Evolutionary conservation across 495 filamentous ascomycete species (phyloP), one percentile per base, ranked within the genome.

Genomic region (Aspergillus kassunensis): DNA sequence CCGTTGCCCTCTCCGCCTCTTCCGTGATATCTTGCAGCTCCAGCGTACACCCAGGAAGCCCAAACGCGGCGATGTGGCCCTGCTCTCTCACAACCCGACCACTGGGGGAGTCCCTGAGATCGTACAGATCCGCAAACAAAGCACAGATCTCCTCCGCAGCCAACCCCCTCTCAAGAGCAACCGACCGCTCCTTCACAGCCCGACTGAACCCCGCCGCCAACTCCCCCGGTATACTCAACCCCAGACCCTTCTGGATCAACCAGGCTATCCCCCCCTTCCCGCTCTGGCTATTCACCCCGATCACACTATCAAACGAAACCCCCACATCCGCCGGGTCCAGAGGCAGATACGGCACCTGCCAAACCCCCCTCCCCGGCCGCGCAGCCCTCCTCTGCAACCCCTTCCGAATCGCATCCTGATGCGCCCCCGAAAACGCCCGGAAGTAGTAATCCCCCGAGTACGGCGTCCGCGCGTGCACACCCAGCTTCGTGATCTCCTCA

Each of bases 371-470:
- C 24, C 9, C 24, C 4, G 4, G 4, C 4, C 9, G 24, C 9
- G 9, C 24, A 9, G 4, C 9, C 4, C 9, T 27, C 70, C 46
- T 53, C 51, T 84, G 74, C 69, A 93, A 92, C 1, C 90, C 90
- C 69, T 95, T 95, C 68, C 91, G 91, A 67, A 96, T 95, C 20
- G 90, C 90, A 55, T 95, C 90, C 71, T 96, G 89, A 62, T 95
- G 90, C 9, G 85, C 87, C 21, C 90, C 90, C 57, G 82, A 88
- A 71, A 91, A 96, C 13, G 90, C 88, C 62, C 83, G 89, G 31
- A 90, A 85, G 45, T 93, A 88, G 44, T 91, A 77, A 54, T 87
- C 82, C 25, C 89, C 90, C 33, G 86, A 88, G 64, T 95, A 95
- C 0, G 90, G 90, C 13, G 85, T 82, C 41, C 90, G 81, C 6